Evolutionary conservation across 2,329 filamentous ascomycete genomes (phyloP).

Genomic region (Botrytis paeoniae): DNA sequence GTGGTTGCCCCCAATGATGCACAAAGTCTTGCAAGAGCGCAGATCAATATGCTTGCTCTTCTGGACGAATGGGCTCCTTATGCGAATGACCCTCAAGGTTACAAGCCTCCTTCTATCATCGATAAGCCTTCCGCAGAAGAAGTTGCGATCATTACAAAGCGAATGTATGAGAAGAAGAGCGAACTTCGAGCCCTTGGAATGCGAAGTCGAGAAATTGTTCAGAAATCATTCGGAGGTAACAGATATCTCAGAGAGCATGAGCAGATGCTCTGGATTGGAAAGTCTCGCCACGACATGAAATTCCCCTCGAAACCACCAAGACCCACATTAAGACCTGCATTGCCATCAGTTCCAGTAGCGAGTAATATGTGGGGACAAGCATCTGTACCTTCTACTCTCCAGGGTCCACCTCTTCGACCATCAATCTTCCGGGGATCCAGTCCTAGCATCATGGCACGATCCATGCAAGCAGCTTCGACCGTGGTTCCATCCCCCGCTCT

Average conservation of each 20-base stretch:
- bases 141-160: slow-evolving; percentile 49
- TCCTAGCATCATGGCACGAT: neutral
- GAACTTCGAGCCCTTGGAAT: slow-evolving; percentile 56
- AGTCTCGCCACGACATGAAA: slow-evolving; percentile 21
- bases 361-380: slow-evolving; percentile 20
- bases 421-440: slow-evolving; percentile 17
- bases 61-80: slow-evolving; percentile 60
- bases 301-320: neutral
- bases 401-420: slow-evolving; percentile 7
- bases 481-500: slow-evolving; percentile 6
- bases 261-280: slow-evolving; percentile 54
- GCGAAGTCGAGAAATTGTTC: slow-evolving; percentile 55
- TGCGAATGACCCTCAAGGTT: slow-evolving; percentile 41
- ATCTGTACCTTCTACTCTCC: slow-evolving; percentile 17
- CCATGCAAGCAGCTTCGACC: slow-evolving; percentile 16
- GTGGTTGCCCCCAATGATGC: slow-evolving; percentile 64
- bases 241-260: slow-evolving; percentile 61
- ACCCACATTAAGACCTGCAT: neutral
- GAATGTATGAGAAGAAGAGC: slow-evolving; percentile 57
- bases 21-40: slow-evolving; percentile 56
- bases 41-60: slow-evolving; percentile 60
- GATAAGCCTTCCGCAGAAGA: slow-evolving; percentile 47
- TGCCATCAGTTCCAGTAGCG: slow-evolving; percentile 10
- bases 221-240: slow-evolving; percentile 57
- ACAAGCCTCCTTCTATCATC: slow-evolving; percentile 14